phyloP scores from a whole-genome alignment of 1,139 yeast genomes.

The Debaryomycetaceae sp. region DNA sequence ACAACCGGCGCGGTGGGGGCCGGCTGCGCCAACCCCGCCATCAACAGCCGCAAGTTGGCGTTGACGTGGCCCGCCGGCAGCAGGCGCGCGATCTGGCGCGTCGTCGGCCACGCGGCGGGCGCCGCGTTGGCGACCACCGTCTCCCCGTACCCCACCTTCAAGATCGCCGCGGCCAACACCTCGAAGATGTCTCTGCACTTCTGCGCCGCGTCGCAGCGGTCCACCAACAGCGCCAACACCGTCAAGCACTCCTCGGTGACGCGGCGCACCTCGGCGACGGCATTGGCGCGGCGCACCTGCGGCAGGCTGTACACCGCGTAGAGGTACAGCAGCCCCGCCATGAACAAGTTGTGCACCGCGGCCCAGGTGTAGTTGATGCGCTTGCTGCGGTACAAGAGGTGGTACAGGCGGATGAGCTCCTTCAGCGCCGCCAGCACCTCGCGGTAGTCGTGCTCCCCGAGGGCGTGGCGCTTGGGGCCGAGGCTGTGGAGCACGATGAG shows the following conservation, averaged over 20 bases:
- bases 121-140: constrained; percentile 13
- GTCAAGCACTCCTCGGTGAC: constrained; percentile 55
- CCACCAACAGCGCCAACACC: constrained; percentile 58
- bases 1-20: background rate
- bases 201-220: constrained; percentile 74
- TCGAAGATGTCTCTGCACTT: constrained; percentile 71
- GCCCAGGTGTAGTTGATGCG: constrained; percentile 88
- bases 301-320: constrained; percentile 70
- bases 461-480: constrained; percentile 61
- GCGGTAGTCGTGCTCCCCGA: constrained; percentile 49
- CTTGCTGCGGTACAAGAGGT: constrained; percentile 49
- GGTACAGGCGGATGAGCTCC: constrained; percentile 61
- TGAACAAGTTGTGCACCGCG: constrained; percentile 81
- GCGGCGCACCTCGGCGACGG: constrained; percentile 49
- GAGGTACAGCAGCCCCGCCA: constrained; percentile 83
- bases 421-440: constrained; percentile 63
- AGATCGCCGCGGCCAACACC: constrained; percentile 66
- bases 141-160: constrained; percentile 56
- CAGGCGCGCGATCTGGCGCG: constrained; percentile 17
- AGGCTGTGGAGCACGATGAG: constrained; percentile 70
- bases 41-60: constrained; percentile 35
- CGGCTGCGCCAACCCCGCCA: constrained; percentile 15
- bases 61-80: constrained; percentile 34
- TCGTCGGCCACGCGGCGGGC: constrained; percentile 1
- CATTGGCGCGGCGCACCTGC: constrained; percentile 43